Base-by-base conservation (phyloP, 495 filamentous ascomycete genomes). In the Aspergillus heteromorphus region DNA sequence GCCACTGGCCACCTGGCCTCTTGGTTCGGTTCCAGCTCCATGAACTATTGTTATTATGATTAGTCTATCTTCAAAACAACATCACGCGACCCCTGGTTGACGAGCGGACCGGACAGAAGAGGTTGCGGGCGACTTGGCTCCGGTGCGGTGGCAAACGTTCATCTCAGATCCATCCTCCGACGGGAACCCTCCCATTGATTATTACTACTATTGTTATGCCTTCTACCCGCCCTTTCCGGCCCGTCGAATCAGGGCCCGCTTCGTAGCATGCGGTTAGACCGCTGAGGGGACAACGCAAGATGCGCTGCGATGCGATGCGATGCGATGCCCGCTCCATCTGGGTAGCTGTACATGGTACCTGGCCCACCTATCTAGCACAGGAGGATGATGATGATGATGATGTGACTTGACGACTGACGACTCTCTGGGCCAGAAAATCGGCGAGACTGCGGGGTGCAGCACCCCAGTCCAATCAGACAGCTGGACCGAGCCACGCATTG, bases 1-100 rank as follows among this genome's bases (percentile, higher is more conserved):
- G n/a, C n/a, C n/a, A 14, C 5, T 38, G 48, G 30, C 30, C 29
- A 50, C 31, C 18, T 50, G 48, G 42, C 41, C 29, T 51, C 11
- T 31, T 31, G n/a, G 25, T 40, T 45, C 19, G 19, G 27, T 20
- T 14, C 11, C 16, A 17, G 19, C 50, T 21, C 36, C 48, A 41
- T 38, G n/a, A n/a, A n/a, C n/a, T n/a, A n/a, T n/a, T n/a, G 18
- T 40, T 19, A n/a, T 10, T 19, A 11, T 7, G 7, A 27, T 38
- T 38, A 38, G 34, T 13, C 34, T n/a, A 38, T n/a, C 34, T n/a
- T 13, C n/a, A n/a, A n/a, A n/a, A 38, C 13, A 41, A 14, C 48
- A 41, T 54, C 40, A 30, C 21, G 19, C 18, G 57, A 54, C 49
- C 57, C 57, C 45, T 53, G 54, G 61, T 55, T 55, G 18, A 18